A percentile compares a stretch with the other conserved stretches of the same genome.
These are phyloP conservation scores for Amaranthus hypochondriacus DNA, from an alignment of 148 eudicot genomes.

Conservation along the genomic window DNA sequence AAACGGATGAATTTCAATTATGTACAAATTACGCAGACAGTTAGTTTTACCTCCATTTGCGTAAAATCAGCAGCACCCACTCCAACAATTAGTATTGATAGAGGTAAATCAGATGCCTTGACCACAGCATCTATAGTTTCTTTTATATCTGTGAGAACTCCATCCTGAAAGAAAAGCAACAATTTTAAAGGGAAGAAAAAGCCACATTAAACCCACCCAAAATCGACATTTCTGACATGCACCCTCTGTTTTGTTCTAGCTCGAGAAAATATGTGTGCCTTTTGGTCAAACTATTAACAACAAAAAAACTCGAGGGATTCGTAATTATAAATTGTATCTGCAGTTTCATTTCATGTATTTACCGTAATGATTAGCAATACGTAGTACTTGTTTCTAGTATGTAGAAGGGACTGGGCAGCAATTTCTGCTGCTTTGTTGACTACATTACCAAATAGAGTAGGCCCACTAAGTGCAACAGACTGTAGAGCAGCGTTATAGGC, in stretches of 20 bases:
- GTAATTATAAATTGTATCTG: neutral
- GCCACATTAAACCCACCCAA: neutral
- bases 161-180: constrained; percentile 50
- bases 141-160: constrained; percentile 82
- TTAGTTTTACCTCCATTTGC: constrained; percentile 69
- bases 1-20: neutral
- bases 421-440: constrained; percentile 74
- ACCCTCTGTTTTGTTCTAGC: too few species aligned
- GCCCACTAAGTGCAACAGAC: constrained; percentile 66
- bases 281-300: too few species aligned
- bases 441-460: constrained; percentile 78
- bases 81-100: constrained; percentile 85
- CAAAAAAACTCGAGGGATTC: too few species aligned
- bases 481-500: constrained; percentile 63
- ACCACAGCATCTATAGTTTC: constrained; percentile 79
- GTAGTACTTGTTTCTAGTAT: constrained; percentile 52
- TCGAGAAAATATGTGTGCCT: too few species aligned
- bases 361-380: constrained; percentile 84
- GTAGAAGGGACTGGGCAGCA: constrained; percentile 58
- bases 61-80: constrained; percentile 87
- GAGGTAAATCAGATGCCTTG: constrained; percentile 79
- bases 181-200: too few species aligned
- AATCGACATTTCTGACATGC: neutral
- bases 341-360: constrained; percentile 8
- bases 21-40: neutral